Evolutionary conservation across 2,329 filamentous ascomycete species (phyloP), one percentile per base, ranked within the genome.

Genomic region (Colletotrichum sp.): DNA sequence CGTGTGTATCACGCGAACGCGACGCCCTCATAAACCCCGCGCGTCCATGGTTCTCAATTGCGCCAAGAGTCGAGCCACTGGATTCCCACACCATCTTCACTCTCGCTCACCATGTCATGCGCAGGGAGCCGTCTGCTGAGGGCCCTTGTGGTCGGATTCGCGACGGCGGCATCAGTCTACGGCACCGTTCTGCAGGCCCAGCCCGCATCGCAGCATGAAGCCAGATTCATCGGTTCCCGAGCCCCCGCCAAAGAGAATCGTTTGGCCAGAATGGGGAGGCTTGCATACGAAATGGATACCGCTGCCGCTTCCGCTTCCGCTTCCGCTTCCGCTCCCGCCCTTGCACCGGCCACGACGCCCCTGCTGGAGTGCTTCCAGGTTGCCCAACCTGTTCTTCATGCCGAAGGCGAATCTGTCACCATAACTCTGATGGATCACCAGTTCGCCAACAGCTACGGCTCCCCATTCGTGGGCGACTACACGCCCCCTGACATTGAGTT

Each of bases 401-500:
- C 89, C 6, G 30, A 24, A 9, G n/a, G 18, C 5, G 16, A 57
- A 13, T 75, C 81, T 6, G 72, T 79, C 39, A 85, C 89, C 49
- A 81, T 92, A 36, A 84, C 90, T 12, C 83, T 96, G 72, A 94
- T 96, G 91, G 86, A 92, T 3, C 89, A 95, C 83, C 89, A 90
- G 1, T 96, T 96, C 86, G 93, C 87, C 10, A 90, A 86, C 77
- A 96, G 93, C 77, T 96, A 96, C 81, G 93, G 93, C 15, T 81
- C 88, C 28, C 95, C 95, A 1, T 96, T 92, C 81, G 88, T 96
- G 78, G 93, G 93, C 6, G 49, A 87, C 16, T 96, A 95, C 81
- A 87, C 84, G 2, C 95, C 95, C 10, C 94, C 94, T 1, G 80
- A 84, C 30, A 95, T 93, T 83, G 84, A 89, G 13, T 97, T 96